Evolutionary conservation across 208 protist genomes (phyloP), one percentile per base, ranked within the genome.

Genomic region (Trypanosoma melophagium): DNA sequence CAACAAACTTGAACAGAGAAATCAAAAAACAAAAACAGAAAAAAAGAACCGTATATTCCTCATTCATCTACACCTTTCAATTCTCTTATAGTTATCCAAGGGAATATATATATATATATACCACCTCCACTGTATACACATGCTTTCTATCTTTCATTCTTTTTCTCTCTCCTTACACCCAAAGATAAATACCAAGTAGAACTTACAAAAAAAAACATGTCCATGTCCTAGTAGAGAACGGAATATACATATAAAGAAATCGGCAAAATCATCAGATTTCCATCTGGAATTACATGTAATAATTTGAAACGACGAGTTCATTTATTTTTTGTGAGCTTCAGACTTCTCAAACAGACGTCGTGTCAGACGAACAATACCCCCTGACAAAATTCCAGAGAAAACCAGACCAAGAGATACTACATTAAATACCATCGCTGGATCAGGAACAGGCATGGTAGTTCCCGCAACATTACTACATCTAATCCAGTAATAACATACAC

Each of bases 351-450:
- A 64, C 3, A 75, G 35, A 7, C 44, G 25, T 38, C 77, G 67
- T 10, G 72, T 79, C 9, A 77, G 12, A 1, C 81, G 77, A 4
- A 60, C 65, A 7, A 89, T 16, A 38, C 74, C 66, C 52, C 69
- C 70, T 7, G 74, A 69, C 16, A 63, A 45, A 1, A 92, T 14
- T 8, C 72, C 76, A 24, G 67, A 70, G 35, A 80, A 87, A 1
- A 79, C 38, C 2, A 90, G 56, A 0, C 88, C 83, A 1, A 94
- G 49, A 1, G 83, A 76, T 31, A 87, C 62, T 7, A 82, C 78
- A 65, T 94, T 94, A 55, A 94, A 91, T 9, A 89, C 47, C 88
- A 94, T 94, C 12, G 88, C 84, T 0, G 83, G 60, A 55, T 94
- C 88, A 2, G 88, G 81, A n/a, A 74, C 76, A 40, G 88, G 88